Evolutionary conservation across 2,329 filamentous ascomycete genomes (phyloP).

Genomic region (Colletotrichum lupini): DNA sequence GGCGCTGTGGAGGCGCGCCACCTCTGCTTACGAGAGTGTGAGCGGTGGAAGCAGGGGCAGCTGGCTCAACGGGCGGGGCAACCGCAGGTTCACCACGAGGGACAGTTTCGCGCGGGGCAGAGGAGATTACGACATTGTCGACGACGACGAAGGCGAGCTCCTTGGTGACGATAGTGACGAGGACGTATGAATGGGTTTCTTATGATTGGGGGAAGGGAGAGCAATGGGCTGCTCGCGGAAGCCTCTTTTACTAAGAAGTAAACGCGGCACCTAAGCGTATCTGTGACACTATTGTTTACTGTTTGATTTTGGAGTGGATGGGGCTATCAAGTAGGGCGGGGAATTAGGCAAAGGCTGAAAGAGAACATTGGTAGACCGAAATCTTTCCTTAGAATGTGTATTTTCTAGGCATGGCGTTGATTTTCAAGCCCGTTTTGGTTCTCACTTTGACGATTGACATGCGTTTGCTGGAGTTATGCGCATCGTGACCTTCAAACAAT

Average conservation of each 20-base stretch:
- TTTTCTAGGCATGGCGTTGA: slow-evolving; percentile 15
- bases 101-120: slow-evolving; percentile 88
- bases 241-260: neutral
- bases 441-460: neutral
- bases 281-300: slow-evolving; percentile 18
- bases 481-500: neutral
- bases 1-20: slow-evolving; percentile 77
- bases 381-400: slow-evolving; percentile 6
- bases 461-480: neutral
- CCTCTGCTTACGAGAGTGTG: slow-evolving; percentile 62
- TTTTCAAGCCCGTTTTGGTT: neutral
- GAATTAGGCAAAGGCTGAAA: neutral
- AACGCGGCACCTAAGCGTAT: neutral
- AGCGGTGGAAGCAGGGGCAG: slow-evolving; percentile 61
- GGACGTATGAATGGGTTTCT: slow-evolving; percentile 64
- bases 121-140: slow-evolving; percentile 88
- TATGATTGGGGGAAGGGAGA: neutral
- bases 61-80: slow-evolving; percentile 65
- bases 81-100: slow-evolving; percentile 83
- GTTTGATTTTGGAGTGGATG: slow-evolving; percentile 17
- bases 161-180: slow-evolving; percentile 94
- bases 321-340: neutral
- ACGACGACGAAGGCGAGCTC: slow-evolving; percentile 94
- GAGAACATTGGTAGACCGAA: slow-evolving; percentile 5
- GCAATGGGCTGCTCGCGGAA: neutral